Percentiles rank a stretch among this genome's conserved stretches.
phyloP scores from a whole-genome alignment of 2,329 filamentous ascomycete species.

The Microsporum audouinii region DNA sequence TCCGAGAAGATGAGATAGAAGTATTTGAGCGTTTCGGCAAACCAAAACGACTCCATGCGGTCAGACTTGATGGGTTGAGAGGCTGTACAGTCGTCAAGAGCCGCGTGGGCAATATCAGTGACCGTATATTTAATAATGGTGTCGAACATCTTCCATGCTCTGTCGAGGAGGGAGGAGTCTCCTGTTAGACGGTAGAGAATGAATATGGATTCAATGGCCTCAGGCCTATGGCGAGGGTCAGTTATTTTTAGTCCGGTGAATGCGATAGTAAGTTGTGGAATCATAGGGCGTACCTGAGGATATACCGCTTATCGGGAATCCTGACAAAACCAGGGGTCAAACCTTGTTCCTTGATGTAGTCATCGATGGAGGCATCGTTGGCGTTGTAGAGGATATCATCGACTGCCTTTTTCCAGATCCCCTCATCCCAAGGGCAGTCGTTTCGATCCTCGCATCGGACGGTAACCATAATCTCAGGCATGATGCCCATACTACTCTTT shows the following conservation, averaged over 20 bases:
- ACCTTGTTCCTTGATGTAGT: constrained; percentile 4
- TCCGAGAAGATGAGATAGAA: constrained; percentile 73
- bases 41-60: constrained; percentile 81
- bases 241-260: background rate
- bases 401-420: constrained; percentile 6
- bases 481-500: constrained; percentile 39
- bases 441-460: constrained; percentile 28
- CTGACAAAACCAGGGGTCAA: constrained; percentile 10
- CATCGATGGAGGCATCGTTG: background rate
- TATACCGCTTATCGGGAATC: constrained; percentile 11
- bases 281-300: constrained; percentile 10
- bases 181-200: constrained; percentile 86
- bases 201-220: constrained; percentile 80
- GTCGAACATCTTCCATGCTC: constrained; percentile 77
- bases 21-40: constrained; percentile 84
- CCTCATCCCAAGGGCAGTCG: constrained; percentile 11
- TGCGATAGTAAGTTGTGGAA: background rate
- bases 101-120: constrained; percentile 57
- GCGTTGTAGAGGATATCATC: background rate
- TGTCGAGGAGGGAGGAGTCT: constrained; percentile 60
- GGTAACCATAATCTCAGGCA: constrained; percentile 41
- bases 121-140: constrained; percentile 55
- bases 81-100: constrained; percentile 16
- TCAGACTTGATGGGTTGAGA: constrained; percentile 28
- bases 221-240: constrained; percentile 43